A percentile compares a stretch with the other conserved stretches of the same genome.
Conservation (phyloP, 805 yeast species). For the Saccharomycopsis capsularis region DNA sequence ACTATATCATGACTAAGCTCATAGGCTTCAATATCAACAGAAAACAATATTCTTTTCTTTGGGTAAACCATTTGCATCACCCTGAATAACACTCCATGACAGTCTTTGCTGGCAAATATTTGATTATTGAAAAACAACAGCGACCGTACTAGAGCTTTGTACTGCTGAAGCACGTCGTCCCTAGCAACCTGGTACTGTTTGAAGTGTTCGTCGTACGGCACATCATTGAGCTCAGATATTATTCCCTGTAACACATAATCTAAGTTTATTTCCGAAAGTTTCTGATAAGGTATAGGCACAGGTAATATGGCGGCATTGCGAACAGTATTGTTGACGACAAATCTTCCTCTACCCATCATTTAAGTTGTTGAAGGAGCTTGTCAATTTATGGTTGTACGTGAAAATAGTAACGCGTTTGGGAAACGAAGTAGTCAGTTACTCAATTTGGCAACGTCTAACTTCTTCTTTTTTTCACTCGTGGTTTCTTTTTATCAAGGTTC, state of each 20-base stretch:
- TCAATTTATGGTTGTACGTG: too few relatives aligned
- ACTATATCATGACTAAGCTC: slow-evolving; percentile 37
- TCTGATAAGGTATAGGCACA: background rate
- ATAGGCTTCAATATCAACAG: slow-evolving; percentile 53
- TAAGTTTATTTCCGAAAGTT: background rate
- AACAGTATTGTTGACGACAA: too few relatives aligned
- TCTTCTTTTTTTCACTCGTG: too few relatives aligned
- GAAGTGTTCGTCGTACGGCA: background rate
- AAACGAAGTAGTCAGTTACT: too few relatives aligned
- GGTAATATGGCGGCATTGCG: too few relatives aligned
- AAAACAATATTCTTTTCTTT: slow-evolving; percentile 32
- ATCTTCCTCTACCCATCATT: too few relatives aligned
- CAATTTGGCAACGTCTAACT: too few relatives aligned
- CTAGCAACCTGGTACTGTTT: background rate
- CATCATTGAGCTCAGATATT: background rate
- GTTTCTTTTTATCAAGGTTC: too few relatives aligned
- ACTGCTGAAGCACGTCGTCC: background rate
- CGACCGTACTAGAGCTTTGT: background rate
- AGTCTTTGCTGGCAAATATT: background rate
- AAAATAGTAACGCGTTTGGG: too few relatives aligned
- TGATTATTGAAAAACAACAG: background rate
- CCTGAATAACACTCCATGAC: background rate
- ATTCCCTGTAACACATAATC: background rate
- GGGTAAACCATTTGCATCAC: slow-evolving; percentile 18
- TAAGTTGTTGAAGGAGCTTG: too few relatives aligned